Evolutionary conservation across 2,329 filamentous ascomycete species (phyloP).

Genomic region (Cercospora sp.): DNA sequence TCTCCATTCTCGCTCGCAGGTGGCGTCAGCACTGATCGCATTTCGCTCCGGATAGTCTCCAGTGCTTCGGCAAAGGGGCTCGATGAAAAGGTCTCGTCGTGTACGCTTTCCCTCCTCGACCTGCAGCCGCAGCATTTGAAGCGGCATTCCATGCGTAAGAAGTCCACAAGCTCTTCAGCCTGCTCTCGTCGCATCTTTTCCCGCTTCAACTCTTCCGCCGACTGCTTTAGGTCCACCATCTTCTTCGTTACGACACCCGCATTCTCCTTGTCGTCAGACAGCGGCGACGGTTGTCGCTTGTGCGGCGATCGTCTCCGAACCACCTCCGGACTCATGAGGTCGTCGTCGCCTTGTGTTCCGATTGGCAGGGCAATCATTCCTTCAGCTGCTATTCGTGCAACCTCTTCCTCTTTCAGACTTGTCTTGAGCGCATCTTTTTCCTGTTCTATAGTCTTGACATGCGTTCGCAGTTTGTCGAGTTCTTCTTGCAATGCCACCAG

Average conservation of each 20-base stretch:
- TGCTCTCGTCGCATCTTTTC: slow-evolving; percentile 64
- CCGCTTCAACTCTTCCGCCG: slow-evolving; percentile 53
- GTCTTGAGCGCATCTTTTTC: slow-evolving; percentile 74
- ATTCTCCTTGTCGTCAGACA: slow-evolving; percentile 51
- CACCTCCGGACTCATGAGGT: slow-evolving; percentile 62
- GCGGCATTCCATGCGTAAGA: slow-evolving; percentile 72
- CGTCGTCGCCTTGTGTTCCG: slow-evolving; percentile 48
- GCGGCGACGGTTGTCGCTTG: slow-evolving; percentile 52
- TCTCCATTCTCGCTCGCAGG: slow-evolving; percentile 63
- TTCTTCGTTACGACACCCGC: slow-evolving; percentile 41
- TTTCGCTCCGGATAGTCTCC: slow-evolving; percentile 25
- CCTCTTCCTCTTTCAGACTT: slow-evolving; percentile 70
- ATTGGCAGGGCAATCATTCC: slow-evolving; percentile 66
- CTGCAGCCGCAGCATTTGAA: slow-evolving; percentile 66
- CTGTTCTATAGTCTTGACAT: slow-evolving; percentile 65
- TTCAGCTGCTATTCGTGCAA: slow-evolving; percentile 70
- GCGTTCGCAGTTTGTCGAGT: slow-evolving; percentile 63
- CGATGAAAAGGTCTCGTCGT: slow-evolving; percentile 7
- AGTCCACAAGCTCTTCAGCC: slow-evolving; percentile 72
- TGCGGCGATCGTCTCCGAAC: slow-evolving; percentile 21
- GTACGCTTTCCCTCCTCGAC: slow-evolving; percentile 35
- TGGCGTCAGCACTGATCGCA: slow-evolving; percentile 55
- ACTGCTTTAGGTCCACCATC: slow-evolving; percentile 50
- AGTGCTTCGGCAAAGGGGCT: slow-evolving; percentile 24
- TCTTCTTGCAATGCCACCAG: slow-evolving; percentile 67